Base-by-base conservation (phyloP, 768 basidiomycete genomes). In the Punctularia strigosozonata region DNA sequence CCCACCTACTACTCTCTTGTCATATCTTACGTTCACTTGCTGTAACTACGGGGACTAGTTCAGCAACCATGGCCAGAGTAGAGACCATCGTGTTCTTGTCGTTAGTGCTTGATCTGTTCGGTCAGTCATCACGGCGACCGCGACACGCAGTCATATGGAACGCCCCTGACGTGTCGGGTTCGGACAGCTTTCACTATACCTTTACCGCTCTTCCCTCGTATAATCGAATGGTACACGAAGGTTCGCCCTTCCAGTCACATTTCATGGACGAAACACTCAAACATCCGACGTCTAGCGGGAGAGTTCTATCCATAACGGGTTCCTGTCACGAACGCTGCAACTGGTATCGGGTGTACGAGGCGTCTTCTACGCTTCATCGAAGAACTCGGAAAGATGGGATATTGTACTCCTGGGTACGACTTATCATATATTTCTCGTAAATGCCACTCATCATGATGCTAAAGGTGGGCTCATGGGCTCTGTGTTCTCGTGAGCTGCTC, bases 201-300 rank as follows among this genome's bases (percentile, higher is more conserved):
- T 7, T 69, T 97, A n/a, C 94, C 94, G 17, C 73, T 97, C 22
- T 97, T 97, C 59, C 94, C 94, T n/a, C 77, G 92, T n/a, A 67
- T 98, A 36, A 91, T 95, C 31, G 81, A 92, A 61, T 90, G 84
- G 84, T 92, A 90, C 54, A 80, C 78, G 1, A 58, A 75, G 53
- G 85, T 82, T 46, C 50, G 73, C 57, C 30, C 37, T 43, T 46
- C 4, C 17, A n/a, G n/a, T n/a, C n/a, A n/a, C 18, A 23, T 19
- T 34, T n/a, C 41, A 42, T 36, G 33, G 23, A 37, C 20, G 30
- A 21, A 14, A 22, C 25, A 28, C 30, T 15, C 39, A 38, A 30
- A 25, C n/a, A 6, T 41, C 23, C 38, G 18, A 18, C n/a, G 18
- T 33, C 22, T 50, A 89, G 74, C 71, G 80, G 46, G 90, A 95